Conservation (phyloP, 495 filamentous ascomycete species). For the Aspergillus cristatus region DNA sequence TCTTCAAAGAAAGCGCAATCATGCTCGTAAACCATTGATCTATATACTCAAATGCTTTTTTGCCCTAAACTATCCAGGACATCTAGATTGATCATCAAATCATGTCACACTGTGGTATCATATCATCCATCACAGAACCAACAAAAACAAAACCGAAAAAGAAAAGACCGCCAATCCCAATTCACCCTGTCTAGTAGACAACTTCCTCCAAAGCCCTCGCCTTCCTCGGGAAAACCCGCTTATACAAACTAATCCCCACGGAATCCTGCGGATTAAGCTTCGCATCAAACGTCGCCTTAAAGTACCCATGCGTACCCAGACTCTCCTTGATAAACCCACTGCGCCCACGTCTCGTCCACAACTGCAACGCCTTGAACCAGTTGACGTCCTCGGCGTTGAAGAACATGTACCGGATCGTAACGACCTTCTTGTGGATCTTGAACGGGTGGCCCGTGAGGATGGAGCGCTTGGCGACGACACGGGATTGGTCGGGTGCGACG, state of each 20-base stretch:
- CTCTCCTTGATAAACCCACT: conserved; percentile 87
- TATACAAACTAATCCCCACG: conserved; percentile 86
- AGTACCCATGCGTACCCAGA: conserved; percentile 95
- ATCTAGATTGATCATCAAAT: conserved; percentile 14
- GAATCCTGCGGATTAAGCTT: conserved; percentile 91
- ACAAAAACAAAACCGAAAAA: conserved; percentile 3
- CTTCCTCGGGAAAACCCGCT: conserved; percentile 77
- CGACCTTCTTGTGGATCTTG: conserved; percentile 95
- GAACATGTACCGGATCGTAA: conserved; percentile 98
- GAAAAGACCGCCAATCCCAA: conserved; percentile 1
- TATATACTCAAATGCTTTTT: conserved; percentile 20
- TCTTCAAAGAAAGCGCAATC: conserved; percentile 3
- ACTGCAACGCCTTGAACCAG: conserved; percentile 92
- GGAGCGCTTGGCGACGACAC: conserved; percentile 87
- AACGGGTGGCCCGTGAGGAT: conserved; percentile 93
- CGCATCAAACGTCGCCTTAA: conserved; percentile 96
- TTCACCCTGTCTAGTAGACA: conserved; percentile 12
- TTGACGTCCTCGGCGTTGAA: conserved; percentile 90
- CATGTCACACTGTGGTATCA: conserved; percentile 21
- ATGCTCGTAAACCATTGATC: conserved; percentile 31
- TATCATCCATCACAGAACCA: conserved; percentile 13
- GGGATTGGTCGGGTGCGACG: conserved; percentile 64
- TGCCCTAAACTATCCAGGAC: conserved; percentile 2
- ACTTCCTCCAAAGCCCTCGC: conserved; percentile 46
- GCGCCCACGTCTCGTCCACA: conserved; percentile 88